Conservation (phyloP, 108 stramenopile genomes). For the Nitzschia sp. region DNA sequence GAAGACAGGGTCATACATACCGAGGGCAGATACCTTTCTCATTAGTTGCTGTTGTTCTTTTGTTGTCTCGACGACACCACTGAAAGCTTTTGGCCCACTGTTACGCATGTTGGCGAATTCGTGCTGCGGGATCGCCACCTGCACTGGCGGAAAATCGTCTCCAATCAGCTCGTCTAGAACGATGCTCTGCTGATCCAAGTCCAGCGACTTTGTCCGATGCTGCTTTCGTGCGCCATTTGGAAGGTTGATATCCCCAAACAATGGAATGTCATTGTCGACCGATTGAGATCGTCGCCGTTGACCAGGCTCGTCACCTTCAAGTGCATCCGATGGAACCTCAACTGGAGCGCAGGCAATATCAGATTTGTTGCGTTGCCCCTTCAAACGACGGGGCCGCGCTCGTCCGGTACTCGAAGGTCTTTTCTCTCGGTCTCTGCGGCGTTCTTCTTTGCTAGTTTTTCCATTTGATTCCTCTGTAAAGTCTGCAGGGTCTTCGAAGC, state of each 20-base stretch:
- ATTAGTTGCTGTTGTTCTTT: slow-evolving; percentile 25
- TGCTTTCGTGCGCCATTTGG: not conserved
- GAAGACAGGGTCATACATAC: slow-evolving; percentile 36
- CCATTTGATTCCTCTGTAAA: not conserved
- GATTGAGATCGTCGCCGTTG: not conserved
- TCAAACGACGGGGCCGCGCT: not conserved
- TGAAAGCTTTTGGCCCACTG: not conserved
- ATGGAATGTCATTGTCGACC: not conserved
- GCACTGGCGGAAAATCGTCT: not conserved
- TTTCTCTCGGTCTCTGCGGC: not conserved
- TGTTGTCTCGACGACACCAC: slow-evolving; percentile 19
- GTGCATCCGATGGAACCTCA: not conserved
- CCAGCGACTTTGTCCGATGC: not conserved
- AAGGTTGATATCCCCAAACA: not conserved
- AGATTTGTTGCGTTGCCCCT: not conserved
- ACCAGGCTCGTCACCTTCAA: not conserved
- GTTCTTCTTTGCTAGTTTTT: not conserved
- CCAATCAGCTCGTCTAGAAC: not conserved
- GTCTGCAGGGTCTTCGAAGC: slow-evolving; percentile 17
- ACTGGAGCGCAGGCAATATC: not conserved
- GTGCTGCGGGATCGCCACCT: not conserved
- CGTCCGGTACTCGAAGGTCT: not conserved
- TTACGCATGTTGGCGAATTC: not conserved
- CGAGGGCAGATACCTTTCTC: slow-evolving; percentile 33
- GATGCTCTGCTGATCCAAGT: not conserved